These are phyloP conservation scores for Beauveria varroae DNA, from an alignment of 2,329 filamentous ascomycete species.

Conservation along the genomic window DNA sequence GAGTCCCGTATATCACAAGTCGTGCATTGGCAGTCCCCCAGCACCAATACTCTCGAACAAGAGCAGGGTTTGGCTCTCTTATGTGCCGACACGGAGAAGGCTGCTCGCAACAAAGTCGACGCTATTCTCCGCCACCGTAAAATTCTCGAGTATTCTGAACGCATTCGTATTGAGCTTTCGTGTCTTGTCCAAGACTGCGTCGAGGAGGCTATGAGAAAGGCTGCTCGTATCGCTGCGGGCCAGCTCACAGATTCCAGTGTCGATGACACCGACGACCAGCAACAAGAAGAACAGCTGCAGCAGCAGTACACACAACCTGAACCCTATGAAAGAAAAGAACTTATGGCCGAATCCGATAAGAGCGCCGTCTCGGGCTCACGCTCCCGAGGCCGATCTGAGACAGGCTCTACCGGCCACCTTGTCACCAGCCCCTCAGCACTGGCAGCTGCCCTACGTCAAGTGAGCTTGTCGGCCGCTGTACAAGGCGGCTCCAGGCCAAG, in stretches of 20 bases:
- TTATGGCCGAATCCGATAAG: constrained; percentile 20
- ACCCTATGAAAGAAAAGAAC: constrained; percentile 21
- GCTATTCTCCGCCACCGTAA: constrained; percentile 84
- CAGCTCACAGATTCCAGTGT: constrained; percentile 72
- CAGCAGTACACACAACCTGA: constrained; percentile 7
- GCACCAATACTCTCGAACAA: constrained; percentile 83
- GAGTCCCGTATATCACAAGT: constrained; percentile 93
- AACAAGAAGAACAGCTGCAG: not conserved
- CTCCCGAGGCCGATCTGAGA: constrained; percentile 23
- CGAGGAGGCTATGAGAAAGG: constrained; percentile 82
- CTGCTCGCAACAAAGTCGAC: constrained; percentile 84
- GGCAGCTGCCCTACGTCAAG: constrained; percentile 43
- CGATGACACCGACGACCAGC: constrained; percentile 35
- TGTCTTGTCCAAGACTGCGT: constrained; percentile 94
- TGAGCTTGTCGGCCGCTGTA: constrained; percentile 24
- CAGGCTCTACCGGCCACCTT: constrained; percentile 38
- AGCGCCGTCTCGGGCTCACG: not conserved
- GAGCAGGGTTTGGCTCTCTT: constrained; percentile 82
- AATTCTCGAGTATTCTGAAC: constrained; percentile 92
- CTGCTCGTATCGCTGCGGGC: constrained; percentile 78
- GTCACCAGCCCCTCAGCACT: constrained; percentile 42
- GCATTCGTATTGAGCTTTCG: constrained; percentile 89
- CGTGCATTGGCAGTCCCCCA: constrained; percentile 92
- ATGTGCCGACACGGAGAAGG: constrained; percentile 82
- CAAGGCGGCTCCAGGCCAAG: constrained; percentile 38